These are phyloP conservation scores for Ogataea pilisensis DNA, from an alignment of 805 yeast species.

Conservation along the genomic window DNA sequence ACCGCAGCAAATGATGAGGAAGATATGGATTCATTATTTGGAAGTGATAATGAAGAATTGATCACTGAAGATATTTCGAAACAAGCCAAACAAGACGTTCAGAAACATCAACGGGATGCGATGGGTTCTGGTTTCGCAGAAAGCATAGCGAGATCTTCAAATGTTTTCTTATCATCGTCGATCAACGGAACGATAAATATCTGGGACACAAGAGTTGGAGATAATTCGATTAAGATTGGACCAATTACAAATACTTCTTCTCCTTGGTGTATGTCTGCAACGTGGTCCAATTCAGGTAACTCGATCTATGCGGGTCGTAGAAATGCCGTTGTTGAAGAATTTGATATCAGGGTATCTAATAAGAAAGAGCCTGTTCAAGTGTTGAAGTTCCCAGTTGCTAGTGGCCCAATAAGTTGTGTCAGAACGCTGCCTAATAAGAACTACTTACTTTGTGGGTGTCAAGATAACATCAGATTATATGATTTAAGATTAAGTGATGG, in stretches of 20 bases:
- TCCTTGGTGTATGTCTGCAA: constrained; percentile 90
- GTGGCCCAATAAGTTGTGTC: constrained; percentile 87
- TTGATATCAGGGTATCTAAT: constrained; percentile 56
- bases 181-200: constrained; percentile 77
- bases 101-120: constrained; percentile 43
- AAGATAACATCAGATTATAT: constrained; percentile 84
- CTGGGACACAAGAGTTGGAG: constrained; percentile 67
- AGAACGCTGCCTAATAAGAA: constrained; percentile 75
- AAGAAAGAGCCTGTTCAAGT: constrained; percentile 53
- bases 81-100: constrained; percentile 18
- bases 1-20: constrained; percentile 24
- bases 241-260: constrained; percentile 60
- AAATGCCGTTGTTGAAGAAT: constrained; percentile 80
- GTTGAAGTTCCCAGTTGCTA: constrained; percentile 74
- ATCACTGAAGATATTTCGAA: constrained; percentile 13
- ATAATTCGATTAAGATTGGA: constrained; percentile 26
- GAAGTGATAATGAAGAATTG: constrained; percentile 37
- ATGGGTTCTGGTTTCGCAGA: constrained; percentile 25
- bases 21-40: constrained; percentile 45
- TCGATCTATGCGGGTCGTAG: constrained; percentile 80
- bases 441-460: constrained; percentile 82
- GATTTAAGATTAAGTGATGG: constrained; percentile 49
- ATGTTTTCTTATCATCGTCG: constrained; percentile 70
- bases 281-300: constrained; percentile 86
- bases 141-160: constrained; percentile 30